Evolutionary conservation across 768 basidiomycete species (phyloP), one percentile per base, ranked within the genome.

Genomic region (Dentipellis fragilis): DNA sequence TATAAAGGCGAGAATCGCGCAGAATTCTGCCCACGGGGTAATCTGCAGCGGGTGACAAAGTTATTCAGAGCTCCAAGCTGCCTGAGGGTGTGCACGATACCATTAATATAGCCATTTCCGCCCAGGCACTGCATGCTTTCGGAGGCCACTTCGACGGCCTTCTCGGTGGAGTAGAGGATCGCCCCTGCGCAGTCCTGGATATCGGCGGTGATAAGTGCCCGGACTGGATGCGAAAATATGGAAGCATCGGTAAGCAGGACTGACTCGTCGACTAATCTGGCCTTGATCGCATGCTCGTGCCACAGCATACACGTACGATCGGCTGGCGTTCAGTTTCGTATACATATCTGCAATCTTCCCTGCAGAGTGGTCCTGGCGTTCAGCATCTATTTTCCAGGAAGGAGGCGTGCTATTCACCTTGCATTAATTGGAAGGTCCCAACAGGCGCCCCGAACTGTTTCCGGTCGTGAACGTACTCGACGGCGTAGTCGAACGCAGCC

Each of bases 71-170:
- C 10, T 16, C 40, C 21, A n/a, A 48, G 22, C 39, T 42, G 6
- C 29, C 29, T 6, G 29, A 29, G 29, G 6, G 29, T 3, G 29
- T 29, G 29, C 29, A 29, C 29, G 29, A 3, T 29, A 87, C 91
- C 91, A 60, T 95, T 95, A 68, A 93, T 93, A 67, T 95, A 97
- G 11, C 93, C 94, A 66, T 96, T 96, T 7, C 94, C 93, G 51
- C 93, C 93, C 45, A 95, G 74, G 65, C 90, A 93, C 64, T 95
- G 93, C 86, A 93, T 92, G 9, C 82, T 89, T 65, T 94, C 93
- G 63, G 90, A 71, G 3, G 93, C 84, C 11, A 96, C 90, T 68
- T 96, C 91, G 21, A 95, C 84, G 22, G 92, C 88, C 63, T 83
- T 86, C 64, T 97, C 94, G 0, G 93, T 93, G 17, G 92, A 89